Conservation (phyloP, 176 grass and related monocot genomes). For the Aegilops longissima region DNA sequence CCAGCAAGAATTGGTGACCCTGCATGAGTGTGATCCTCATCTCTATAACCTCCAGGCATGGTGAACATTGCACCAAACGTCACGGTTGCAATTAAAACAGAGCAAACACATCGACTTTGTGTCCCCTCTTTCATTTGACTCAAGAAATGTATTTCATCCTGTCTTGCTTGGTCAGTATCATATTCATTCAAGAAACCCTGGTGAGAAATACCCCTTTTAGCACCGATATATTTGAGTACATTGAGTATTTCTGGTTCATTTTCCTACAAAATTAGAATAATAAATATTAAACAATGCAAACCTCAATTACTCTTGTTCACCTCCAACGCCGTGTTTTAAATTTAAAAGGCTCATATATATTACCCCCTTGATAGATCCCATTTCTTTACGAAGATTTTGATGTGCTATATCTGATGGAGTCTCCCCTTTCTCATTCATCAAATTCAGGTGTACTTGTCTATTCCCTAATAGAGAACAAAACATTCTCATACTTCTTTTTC, state of each 20-base stretch:
- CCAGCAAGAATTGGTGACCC: not conserved
- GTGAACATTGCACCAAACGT: not conserved
- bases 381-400: not conserved
- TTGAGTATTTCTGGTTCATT: not conserved
- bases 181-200: too few species aligned
- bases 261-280: not conserved
- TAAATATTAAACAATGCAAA: too few species aligned
- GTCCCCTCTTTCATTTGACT: not conserved
- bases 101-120: not conserved
- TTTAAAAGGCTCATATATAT: not conserved
- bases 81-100: not conserved
- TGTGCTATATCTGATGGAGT: not conserved
- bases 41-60: not conserved
- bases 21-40: not conserved
- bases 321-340: not conserved
- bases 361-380: too few species aligned
- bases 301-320: too few species aligned
- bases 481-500: not conserved
- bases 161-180: not conserved
- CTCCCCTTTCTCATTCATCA: not conserved
- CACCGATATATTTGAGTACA: not conserved
- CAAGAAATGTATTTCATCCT: not conserved
- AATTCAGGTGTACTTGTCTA: not conserved
- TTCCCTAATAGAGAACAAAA: not conserved
- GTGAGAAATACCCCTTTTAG: not conserved